These are phyloP conservation scores for Phytopythium cucurbitacearum DNA, from an alignment of 352 stramenopile species.

Conservation along the genomic window DNA sequence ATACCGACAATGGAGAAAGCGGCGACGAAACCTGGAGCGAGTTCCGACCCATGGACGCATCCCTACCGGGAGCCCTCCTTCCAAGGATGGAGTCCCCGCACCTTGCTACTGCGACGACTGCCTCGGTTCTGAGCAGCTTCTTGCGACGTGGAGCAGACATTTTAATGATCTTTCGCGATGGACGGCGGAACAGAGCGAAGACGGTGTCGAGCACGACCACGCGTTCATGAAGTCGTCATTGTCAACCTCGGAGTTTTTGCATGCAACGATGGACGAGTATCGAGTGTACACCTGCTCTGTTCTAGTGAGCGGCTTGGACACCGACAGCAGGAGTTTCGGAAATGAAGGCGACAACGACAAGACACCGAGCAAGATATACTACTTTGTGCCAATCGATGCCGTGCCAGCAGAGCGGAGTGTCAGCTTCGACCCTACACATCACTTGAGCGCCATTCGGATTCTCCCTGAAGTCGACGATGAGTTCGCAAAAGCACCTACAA, in stretches of 20 bases:
- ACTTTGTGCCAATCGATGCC: conserved; percentile 19
- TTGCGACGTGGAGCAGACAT: conserved; percentile 50
- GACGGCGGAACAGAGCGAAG: conserved; percentile 5
- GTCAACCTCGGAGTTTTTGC: conserved; percentile 24
- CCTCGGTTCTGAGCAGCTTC: conserved; percentile 35
- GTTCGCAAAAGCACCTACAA: not conserved
- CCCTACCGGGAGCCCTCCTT: conserved; percentile 31
- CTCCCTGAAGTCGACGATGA: conserved; percentile 9
- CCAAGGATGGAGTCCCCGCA: conserved; percentile 29
- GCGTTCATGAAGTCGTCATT: not conserved
- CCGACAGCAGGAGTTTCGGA: not conserved
- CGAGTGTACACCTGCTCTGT: conserved; percentile 12
- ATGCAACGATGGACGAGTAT: conserved; percentile 24
- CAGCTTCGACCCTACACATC: conserved; percentile 25
- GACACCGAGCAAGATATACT: conserved; percentile 20
- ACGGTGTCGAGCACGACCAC: not conserved
- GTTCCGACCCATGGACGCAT: conserved; percentile 11
- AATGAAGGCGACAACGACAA: conserved; percentile 1
- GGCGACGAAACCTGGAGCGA: conserved; percentile 26
- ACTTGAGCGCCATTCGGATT: conserved; percentile 34
- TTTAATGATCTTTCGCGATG: conserved; percentile 47
- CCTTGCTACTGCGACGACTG: conserved; percentile 54
- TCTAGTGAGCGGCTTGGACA: not conserved
- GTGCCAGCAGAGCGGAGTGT: not conserved
- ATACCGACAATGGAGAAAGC: conserved; percentile 38